These are phyloP conservation scores for Arthrobotrys sinensis DNA, from an alignment of 2,329 filamentous ascomycete species.

Conservation along the genomic window DNA sequence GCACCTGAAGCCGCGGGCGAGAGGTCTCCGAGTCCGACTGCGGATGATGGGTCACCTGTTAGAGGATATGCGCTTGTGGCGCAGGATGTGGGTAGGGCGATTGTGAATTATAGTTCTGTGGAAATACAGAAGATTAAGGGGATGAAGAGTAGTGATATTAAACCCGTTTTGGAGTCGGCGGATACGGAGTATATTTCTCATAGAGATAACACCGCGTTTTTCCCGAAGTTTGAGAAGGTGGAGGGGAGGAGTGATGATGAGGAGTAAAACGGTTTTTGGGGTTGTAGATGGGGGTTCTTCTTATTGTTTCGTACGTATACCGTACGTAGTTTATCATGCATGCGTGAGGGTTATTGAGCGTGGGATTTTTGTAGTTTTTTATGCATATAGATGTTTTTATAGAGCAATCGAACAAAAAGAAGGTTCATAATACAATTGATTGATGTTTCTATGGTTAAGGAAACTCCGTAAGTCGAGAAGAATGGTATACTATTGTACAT, in stretches of 20 bases:
- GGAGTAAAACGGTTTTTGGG: neutral
- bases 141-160: conserved; percentile 84
- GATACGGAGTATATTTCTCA: conserved; percentile 67
- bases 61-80: conserved; percentile 71
- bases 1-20: neutral
- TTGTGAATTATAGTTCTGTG: conserved; percentile 91
- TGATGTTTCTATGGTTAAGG: too few relatives aligned
- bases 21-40: conserved; percentile 4
- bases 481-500: too few relatives aligned
- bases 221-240: conserved; percentile 49
- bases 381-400: neutral
- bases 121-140: conserved; percentile 91
- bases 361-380: neutral
- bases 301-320: neutral
- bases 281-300: neutral
- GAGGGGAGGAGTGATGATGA: neutral
- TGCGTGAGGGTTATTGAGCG: neutral
- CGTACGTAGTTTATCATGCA: too few relatives aligned
- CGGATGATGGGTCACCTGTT: conserved; percentile 1
- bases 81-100: conserved; percentile 84
- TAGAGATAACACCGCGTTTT: conserved; percentile 64
- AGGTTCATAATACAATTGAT: neutral
- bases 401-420: neutral
- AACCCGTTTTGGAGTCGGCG: conserved; percentile 85
- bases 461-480: too few relatives aligned